Evolutionary conservation across 2,329 filamentous ascomycete genomes (phyloP).

Genomic region (Penicillium griseofulvum): DNA sequence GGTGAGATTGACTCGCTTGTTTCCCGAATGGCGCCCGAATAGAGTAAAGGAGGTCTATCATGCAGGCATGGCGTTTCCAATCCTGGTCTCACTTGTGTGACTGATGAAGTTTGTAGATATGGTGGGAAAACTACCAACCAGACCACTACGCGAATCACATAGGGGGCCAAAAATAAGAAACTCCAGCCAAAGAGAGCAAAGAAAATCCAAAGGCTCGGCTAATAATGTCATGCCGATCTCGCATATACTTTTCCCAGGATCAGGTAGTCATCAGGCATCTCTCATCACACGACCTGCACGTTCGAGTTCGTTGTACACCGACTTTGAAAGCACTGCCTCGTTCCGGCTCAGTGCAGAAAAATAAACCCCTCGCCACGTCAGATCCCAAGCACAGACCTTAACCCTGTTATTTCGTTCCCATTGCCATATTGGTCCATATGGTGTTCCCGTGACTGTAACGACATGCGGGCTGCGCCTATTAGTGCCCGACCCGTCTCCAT

Average conservation of each 20-base stretch:
- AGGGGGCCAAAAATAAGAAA: not conserved
- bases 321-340: constrained; percentile 10
- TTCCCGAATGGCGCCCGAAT: constrained; percentile 8
- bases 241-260: constrained; percentile 5
- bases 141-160: not conserved
- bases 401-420: not conserved
- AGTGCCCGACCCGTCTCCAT: constrained; percentile 27
- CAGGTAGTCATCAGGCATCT: constrained; percentile 13
- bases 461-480: constrained; percentile 30
- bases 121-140: not conserved
- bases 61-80: not conserved
- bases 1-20: constrained; percentile 7
- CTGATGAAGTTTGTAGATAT: not conserved
- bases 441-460: constrained; percentile 27
- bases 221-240: constrained; percentile 1
- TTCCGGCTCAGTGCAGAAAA: constrained; percentile 7
- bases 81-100: constrained; percentile 3
- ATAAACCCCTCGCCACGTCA: constrained; percentile 8
- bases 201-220: not conserved
- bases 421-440: constrained; percentile 10
- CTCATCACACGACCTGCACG: constrained; percentile 13
- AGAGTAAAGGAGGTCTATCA: not conserved
- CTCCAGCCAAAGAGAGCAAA: not conserved
- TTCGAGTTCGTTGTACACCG: constrained; percentile 10
- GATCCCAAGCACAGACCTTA: constrained; percentile 4